Evolutionary conservation across 2,329 filamentous ascomycete species (phyloP).

Genomic region (Dendrostoma leiphaemia): DNA sequence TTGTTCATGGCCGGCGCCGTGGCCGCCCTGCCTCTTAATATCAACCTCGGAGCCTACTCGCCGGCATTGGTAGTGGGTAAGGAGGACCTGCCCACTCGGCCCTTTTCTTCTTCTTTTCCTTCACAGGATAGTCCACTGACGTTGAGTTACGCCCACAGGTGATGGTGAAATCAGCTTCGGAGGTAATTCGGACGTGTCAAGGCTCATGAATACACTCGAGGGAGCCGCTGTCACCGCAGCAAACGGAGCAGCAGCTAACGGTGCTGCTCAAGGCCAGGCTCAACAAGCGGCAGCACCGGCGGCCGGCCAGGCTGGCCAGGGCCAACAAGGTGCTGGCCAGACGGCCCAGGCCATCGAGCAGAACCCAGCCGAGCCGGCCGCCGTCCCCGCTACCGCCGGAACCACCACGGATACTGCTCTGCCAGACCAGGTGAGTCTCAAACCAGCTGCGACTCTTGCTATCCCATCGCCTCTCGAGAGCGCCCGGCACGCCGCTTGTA

Average conservation of each 20-base stretch:
- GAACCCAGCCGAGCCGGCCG: neutral
- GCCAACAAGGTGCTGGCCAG: conserved; percentile 18
- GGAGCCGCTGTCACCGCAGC: conserved; percentile 43
- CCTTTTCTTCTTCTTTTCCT: neutral
- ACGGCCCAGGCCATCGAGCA: conserved; percentile 17
- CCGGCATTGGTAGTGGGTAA: conserved; percentile 39
- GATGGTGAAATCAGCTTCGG: conserved; percentile 47
- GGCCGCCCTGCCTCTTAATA: conserved; percentile 38
- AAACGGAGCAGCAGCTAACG: conserved; percentile 25
- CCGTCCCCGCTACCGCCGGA: conserved; percentile 9
- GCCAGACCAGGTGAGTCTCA: conserved; percentile 33
- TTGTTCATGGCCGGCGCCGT: conserved; percentile 35
- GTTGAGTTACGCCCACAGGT: conserved; percentile 25
- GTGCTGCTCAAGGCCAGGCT: conserved; percentile 24
- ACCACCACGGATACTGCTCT: conserved; percentile 31
- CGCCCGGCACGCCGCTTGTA: neutral
- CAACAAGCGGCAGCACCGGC: conserved; percentile 21
- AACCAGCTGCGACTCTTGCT: neutral
- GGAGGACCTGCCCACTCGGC: conserved; percentile 1
- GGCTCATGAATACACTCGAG: conserved; percentile 43
- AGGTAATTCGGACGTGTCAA: conserved; percentile 43
- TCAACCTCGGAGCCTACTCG: conserved; percentile 44
- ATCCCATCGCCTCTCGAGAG: neutral
- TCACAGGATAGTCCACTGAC: neutral
- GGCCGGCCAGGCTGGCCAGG: conserved; percentile 21